Percentiles rank a stretch among this genome's conserved stretches.
These are phyloP conservation scores for Neodidymelliopsis sp. DNA, from an alignment of 2,329 filamentous ascomycete genomes.

Conservation along the genomic window DNA sequence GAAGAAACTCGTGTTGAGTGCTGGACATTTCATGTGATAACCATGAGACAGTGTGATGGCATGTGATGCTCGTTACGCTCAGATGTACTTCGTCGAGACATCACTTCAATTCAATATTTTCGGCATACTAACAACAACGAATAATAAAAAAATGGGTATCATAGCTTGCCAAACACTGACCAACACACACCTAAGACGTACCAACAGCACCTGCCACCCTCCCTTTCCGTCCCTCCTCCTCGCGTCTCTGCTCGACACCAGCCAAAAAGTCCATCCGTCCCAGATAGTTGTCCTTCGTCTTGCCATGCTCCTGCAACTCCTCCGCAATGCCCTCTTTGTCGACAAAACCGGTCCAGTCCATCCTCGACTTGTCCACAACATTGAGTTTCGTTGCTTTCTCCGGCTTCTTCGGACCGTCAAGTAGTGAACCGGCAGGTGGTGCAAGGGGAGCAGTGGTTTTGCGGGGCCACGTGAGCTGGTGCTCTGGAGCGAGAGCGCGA, in stretches of 20 bases:
- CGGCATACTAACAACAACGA: too few species aligned
- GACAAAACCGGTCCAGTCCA: constrained; percentile 72
- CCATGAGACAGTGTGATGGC: too few species aligned
- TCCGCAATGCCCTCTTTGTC: constrained; percentile 67
- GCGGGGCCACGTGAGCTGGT: constrained; percentile 52
- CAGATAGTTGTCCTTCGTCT: constrained; percentile 68
- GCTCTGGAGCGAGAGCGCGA: constrained; percentile 54
- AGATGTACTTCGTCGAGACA: too few species aligned
- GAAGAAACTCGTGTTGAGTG: too few species aligned
- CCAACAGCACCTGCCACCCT: constrained; percentile 42
- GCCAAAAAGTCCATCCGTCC: constrained; percentile 69
- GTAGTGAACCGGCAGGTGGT: constrained; percentile 26
- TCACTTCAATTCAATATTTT: too few species aligned
- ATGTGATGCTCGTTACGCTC: too few species aligned
- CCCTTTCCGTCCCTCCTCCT: constrained; percentile 63
- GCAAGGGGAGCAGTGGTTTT: constrained; percentile 16
- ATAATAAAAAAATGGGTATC: neutral
- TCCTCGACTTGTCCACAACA: constrained; percentile 69
- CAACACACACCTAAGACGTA: neutral
- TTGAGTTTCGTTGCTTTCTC: constrained; percentile 66
- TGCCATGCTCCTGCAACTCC: constrained; percentile 67
- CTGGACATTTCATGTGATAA: too few species aligned
- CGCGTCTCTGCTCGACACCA: constrained; percentile 62
- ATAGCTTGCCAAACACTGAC: neutral
- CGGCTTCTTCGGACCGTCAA: constrained; percentile 24